A percentile compares a stretch with the other conserved stretches of the same genome.
phyloP scores from a whole-genome alignment of 306 rosid genomes.

The Spatholobus suberectus region DNA sequence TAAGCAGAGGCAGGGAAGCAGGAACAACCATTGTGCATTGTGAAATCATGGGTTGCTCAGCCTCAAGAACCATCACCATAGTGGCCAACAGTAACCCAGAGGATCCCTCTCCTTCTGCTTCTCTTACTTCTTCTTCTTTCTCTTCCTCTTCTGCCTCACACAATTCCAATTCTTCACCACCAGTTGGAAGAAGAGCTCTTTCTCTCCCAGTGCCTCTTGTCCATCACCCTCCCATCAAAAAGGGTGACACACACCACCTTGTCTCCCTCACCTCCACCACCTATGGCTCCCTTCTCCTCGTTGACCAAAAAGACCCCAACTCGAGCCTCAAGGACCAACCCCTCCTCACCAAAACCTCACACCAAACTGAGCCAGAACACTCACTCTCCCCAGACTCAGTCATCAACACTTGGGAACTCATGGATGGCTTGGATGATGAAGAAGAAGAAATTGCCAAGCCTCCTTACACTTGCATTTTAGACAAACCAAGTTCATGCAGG shows the following conservation, averaged over 20 bases:
- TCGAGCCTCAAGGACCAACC: conserved; percentile 22
- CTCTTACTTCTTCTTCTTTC: conserved; percentile 34
- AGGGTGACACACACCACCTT: conserved; percentile 88
- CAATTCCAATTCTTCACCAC: conserved; percentile 55
- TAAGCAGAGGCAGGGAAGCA: background rate
- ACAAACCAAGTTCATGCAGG: conserved; percentile 54
- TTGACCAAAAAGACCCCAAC: conserved; percentile 57
- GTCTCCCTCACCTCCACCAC: conserved; percentile 92
- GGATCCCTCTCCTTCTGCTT: conserved; percentile 36
- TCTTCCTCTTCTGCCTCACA: conserved; percentile 49
- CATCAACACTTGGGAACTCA: conserved; percentile 93
- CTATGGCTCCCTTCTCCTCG: conserved; percentile 74
- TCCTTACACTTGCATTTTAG: conserved; percentile 26
- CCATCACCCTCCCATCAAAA: conserved; percentile 77
- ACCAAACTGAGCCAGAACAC: conserved; percentile 32
- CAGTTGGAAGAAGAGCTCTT: conserved; percentile 52
- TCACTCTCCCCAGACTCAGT: conserved; percentile 86
- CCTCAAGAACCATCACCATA: conserved; percentile 68
- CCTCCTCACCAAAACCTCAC: conserved; percentile 18
- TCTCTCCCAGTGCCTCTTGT: conserved; percentile 71
- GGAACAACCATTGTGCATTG: background rate
- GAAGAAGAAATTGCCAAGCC: conserved; percentile 27
- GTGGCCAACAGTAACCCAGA: conserved; percentile 48
- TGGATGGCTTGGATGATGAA: conserved; percentile 67
- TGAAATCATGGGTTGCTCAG: conserved; percentile 84